phyloP scores from a whole-genome alignment of 805 yeast species.

The Candida ponderosae region DNA sequence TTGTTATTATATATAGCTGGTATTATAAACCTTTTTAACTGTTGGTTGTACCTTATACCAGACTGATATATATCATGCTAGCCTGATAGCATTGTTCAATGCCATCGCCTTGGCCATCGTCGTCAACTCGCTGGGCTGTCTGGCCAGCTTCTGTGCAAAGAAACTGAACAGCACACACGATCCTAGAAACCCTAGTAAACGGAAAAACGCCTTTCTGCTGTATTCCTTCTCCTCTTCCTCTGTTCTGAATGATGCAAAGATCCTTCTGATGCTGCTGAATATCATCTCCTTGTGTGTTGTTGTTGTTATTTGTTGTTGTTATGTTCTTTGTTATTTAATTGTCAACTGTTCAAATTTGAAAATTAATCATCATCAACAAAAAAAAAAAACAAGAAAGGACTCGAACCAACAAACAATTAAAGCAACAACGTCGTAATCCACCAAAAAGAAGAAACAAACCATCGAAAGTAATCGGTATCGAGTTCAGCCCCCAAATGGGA shows the following conservation, averaged over 20 bases:
- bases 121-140: conserved; percentile 17
- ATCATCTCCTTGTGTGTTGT: conserved; percentile 32
- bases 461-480: conserved; percentile 57
- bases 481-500: conserved; percentile 26
- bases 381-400: conserved; percentile 1
- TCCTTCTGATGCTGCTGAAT: conserved; percentile 67
- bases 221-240: conserved; percentile 78
- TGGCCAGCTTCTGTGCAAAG: conserved; percentile 51
- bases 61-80: too few relatives aligned
- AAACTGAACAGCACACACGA: conserved; percentile 76
- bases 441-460: conserved; percentile 31
- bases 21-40: too few relatives aligned
- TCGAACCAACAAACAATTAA: background rate
- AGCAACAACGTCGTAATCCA: conserved; percentile 1
- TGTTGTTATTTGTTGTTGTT: conserved; percentile 9
- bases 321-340: background rate
- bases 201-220: conserved; percentile 74
- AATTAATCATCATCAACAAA: background rate
- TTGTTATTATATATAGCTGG: too few relatives aligned
- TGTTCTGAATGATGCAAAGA: conserved; percentile 75
- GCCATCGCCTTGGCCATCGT: conserved; percentile 16
- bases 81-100: conserved; percentile 12
- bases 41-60: too few relatives aligned
- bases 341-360: too few relatives aligned
- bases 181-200: conserved; percentile 72